Evolutionary conservation across 2,329 filamentous ascomycete species (phyloP).

Genomic region (Fusarium ramigenum): DNA sequence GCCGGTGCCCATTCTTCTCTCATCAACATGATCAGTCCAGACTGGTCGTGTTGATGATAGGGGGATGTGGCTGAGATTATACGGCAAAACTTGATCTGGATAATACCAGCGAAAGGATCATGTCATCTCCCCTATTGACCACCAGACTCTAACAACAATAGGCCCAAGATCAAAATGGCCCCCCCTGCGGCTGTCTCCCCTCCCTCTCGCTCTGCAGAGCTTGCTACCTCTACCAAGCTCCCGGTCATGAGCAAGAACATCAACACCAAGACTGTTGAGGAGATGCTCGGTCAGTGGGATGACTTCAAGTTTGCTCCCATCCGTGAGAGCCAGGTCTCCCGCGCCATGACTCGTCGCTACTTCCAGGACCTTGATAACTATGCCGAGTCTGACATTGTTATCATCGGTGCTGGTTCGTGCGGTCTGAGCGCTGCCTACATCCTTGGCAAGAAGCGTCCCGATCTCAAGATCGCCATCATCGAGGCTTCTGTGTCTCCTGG

Average conservation of each 20-base stretch:
- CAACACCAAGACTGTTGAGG: constrained; percentile 47
- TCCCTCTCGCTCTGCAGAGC: constrained; percentile 59
- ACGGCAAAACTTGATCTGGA: constrained; percentile 98
- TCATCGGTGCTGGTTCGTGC: constrained; percentile 89
- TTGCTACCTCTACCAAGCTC: constrained; percentile 47
- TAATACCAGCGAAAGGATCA: constrained; percentile 99
- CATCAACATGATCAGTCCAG: background rate
- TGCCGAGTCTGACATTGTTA: constrained; percentile 93
- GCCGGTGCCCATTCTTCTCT: constrained; percentile 63
- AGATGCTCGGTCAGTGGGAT: constrained; percentile 80
- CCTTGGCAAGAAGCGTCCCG: constrained; percentile 82
- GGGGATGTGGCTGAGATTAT: constrained; percentile 76
- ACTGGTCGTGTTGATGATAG: background rate
- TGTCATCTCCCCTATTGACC: constrained; percentile 69
- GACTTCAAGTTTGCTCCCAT: constrained; percentile 85
- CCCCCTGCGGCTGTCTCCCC: constrained; percentile 76
- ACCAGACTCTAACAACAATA: constrained; percentile 44
- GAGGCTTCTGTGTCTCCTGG: constrained; percentile 89
- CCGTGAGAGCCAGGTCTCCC: constrained; percentile 90
- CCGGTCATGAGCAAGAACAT: constrained; percentile 34
- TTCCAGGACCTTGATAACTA: constrained; percentile 89
- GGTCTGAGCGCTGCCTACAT: constrained; percentile 87
- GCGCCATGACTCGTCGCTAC: constrained; percentile 94
- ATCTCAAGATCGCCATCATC: constrained; percentile 90
- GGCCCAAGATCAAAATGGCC: constrained; percentile 58